Evolutionary conservation across 352 stramenopile genomes (phyloP), one percentile per base, ranked within the genome.

Genomic region (Halophytophthora batemanensis): DNA sequence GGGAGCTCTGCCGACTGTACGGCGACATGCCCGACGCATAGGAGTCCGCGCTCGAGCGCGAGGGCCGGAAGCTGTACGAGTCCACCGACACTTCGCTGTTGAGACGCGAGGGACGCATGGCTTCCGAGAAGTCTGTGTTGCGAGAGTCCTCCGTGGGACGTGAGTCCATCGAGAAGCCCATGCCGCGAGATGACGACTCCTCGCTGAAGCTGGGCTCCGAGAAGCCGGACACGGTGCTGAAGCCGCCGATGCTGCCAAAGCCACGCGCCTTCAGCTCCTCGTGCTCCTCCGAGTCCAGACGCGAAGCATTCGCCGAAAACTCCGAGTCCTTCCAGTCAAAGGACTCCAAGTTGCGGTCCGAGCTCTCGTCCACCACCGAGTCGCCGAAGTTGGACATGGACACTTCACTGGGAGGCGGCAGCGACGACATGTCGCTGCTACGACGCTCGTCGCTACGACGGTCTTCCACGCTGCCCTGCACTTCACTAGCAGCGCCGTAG

Each of bases 81-180:
- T 89, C 81, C 31, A 86, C 73, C 0, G 81, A 91, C 29, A 75
- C 65, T 42, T 88, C 77, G 18, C 77, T 89, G 23, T 83, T 62
- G 6, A 80, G 45, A 4, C 77, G 74, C 28, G 74, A 71, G 22
- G 63, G 44, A 13, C 64, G 60, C 36, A 69, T 65, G 6, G 69
- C 70, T 31, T 80, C 70, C 8, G 67, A 81, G 35, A 79, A 71
- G 14, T 72, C 70, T 23, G 56, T 75, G 19, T 46, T 51, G 17
- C 51, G 53, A 35, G 56, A 66, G 31, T 66, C 55, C 41, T 72
- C 54, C 22, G 59, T 68, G 39, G 64, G 42, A 29, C 66, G 57
- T 14, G 66, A 74, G 14, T 56, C 63, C 59, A 72, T 71, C 7
- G 66, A 75, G 49, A 77, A 70, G 0, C 59, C 66, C 21, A 70